phyloP scores from a whole-genome alignment of 2,329 filamentous ascomycete genomes.

The Pestalotiopsis fici region DNA sequence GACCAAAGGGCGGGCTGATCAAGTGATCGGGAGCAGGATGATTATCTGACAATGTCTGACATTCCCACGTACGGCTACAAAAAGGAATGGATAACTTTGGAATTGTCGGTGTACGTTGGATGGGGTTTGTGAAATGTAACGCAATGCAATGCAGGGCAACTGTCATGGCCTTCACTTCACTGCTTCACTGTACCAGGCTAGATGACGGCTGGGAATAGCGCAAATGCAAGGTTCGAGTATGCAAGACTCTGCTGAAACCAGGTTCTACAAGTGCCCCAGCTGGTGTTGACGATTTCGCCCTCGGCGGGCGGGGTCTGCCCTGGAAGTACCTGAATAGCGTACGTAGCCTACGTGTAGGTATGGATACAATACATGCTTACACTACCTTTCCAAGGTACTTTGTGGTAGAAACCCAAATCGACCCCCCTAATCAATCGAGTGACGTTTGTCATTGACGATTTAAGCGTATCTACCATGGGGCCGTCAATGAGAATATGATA shows the following conservation, averaged over 20 bases:
- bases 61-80: background rate
- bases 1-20: background rate
- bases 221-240: background rate
- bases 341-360: background rate
- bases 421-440: background rate
- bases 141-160: background rate
- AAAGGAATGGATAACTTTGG: background rate
- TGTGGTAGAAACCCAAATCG: background rate
- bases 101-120: background rate
- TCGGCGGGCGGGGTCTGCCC: background rate
- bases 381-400: background rate
- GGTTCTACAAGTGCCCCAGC: background rate
- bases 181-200: too few species aligned
- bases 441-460: background rate
- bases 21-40: background rate
- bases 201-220: background rate
- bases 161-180: too few species aligned
- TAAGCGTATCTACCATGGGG: too few species aligned
- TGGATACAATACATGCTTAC: background rate
- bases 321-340: background rate
- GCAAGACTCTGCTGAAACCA: background rate
- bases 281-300: background rate
- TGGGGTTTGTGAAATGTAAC: background rate
- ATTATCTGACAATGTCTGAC: background rate
- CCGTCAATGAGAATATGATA: background rate